Evolutionary conservation across 495 filamentous ascomycete species (phyloP), one percentile per base, ranked within the genome.

Genomic region (Trichoderma parareesei): DNA sequence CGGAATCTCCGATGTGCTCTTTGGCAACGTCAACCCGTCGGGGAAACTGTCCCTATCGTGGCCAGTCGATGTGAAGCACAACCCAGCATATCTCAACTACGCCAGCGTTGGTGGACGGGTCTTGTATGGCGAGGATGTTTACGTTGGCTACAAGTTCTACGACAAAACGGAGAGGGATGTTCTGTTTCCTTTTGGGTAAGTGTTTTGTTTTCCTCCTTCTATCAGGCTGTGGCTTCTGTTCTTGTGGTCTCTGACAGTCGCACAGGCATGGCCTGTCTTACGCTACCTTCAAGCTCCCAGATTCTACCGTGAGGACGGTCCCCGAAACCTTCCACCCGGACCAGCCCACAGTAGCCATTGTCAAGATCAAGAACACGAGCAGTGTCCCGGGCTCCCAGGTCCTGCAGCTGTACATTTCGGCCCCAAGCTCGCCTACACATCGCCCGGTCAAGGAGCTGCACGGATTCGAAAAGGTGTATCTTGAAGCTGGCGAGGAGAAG

Each of bases 141-240:
- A 88, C 72, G 87, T 96, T 63, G 90, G 91, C 3, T 95, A 96
- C 73, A 79, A 89, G 3, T 89, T 89, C 76, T 96, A 91, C 76
- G 91, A 96, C 71, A 84, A 86, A 57, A 73, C 82, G n/a, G 76
- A 83, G 13, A 77, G 88, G 41, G 74, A 77, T 1, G 86, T 90
- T 0, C 80, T 88, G 0, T 94, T 94, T 76, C 79, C 87, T 59
- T 95, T 96, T 70, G 91, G 46, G 46, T 49, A 49, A 49, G 46
- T 41, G 6, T 41, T 18, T 48, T 49, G 4, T 49, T 27, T 49
- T 4, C 16, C 46, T 6, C n/a, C 16, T 27, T 49, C 20, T 18
- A 7, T 27, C 27, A 27, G 27, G 0, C 27, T 27, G 2, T 27
- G 27, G 27, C 27, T 27, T 27, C 40, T 41, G 40, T 41, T 49